These are phyloP conservation scores for Sphagnum tenellum DNA, from an alignment of 225 moss, liverwort and hornwort genomes.

Conservation along the genomic window DNA sequence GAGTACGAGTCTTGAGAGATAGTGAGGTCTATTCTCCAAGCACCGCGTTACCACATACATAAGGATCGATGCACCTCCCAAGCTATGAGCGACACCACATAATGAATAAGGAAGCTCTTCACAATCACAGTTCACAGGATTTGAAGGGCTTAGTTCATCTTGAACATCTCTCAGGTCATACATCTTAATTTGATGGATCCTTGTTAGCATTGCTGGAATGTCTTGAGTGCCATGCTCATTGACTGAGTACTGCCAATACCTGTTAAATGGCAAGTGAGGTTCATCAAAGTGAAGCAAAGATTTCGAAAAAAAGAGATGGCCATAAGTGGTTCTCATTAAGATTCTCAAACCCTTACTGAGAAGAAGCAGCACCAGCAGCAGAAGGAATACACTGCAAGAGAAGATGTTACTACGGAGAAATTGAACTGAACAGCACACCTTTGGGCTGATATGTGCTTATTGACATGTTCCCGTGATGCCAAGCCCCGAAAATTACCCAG, in stretches of 20 bases:
- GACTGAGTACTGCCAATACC: constrained; percentile 79
- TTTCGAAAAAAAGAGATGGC: no score
- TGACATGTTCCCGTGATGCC: constrained; percentile 83
- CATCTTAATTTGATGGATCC: constrained; percentile 70
- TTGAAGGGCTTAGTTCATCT: constrained; percentile 21
- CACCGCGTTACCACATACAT: constrained; percentile 72
- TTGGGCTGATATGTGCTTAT: constrained; percentile 63
- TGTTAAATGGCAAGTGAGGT: constrained; percentile 5
- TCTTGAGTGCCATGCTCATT: constrained; percentile 90
- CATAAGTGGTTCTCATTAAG: no score
- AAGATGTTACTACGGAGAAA: no score
- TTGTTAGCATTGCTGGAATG: constrained; percentile 69
- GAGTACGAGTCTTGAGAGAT: constrained; percentile 64
- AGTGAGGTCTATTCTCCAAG: constrained; percentile 63
- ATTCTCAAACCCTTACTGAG: no score
- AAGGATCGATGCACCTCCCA: constrained; percentile 78
- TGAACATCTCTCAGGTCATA: constrained; percentile 35
- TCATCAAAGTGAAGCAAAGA: no score
- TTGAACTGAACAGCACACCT: constrained; percentile 21
- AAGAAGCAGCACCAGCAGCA: no score
- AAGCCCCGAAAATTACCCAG: constrained; percentile 88
- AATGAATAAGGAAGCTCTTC: constrained; percentile 57
- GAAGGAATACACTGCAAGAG: no score
- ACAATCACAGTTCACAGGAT: constrained; percentile 22
- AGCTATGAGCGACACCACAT: constrained; percentile 83